phyloP scores from a whole-genome alignment of 2,329 filamentous ascomycete genomes.

The Monosporascus sp. region DNA sequence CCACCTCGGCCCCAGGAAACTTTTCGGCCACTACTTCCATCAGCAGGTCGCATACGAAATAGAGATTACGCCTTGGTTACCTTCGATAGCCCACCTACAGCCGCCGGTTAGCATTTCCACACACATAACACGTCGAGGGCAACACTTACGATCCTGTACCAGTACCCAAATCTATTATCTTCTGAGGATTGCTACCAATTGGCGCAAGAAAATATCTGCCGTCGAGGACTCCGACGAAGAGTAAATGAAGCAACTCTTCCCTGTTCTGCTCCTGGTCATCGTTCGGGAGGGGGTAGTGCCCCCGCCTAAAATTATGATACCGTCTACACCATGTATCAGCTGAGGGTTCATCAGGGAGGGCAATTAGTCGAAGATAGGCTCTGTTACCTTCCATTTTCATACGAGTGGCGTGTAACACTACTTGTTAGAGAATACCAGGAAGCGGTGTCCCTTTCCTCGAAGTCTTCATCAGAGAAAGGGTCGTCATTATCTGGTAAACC shows the following conservation, averaged over 20 bases:
- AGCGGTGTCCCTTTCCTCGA: not conserved
- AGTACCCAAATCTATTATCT: constrained; percentile 45
- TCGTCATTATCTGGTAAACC: not conserved
- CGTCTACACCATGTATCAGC: constrained; percentile 27
- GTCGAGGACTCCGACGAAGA: constrained; percentile 41
- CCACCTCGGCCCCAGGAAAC: constrained; percentile 39
- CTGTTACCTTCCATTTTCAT: constrained; percentile 6
- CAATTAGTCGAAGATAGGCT: not conserved
- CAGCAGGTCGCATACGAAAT: not conserved
- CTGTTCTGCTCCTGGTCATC: constrained; percentile 45
- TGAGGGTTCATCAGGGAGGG: not conserved
- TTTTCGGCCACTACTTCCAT: constrained; percentile 35
- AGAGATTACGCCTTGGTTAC: constrained; percentile 23
- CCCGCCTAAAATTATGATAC: constrained; percentile 42
- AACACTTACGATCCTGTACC: constrained; percentile 32
- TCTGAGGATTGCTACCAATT: constrained; percentile 38
- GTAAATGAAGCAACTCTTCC: constrained; percentile 42
- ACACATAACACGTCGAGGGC: not conserved
- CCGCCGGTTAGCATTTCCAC: not conserved
- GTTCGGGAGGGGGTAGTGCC: constrained; percentile 46
- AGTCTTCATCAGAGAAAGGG: not conserved
- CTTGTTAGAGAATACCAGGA: constrained; percentile 6
- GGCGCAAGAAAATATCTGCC: constrained; percentile 38
- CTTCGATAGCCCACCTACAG: constrained; percentile 49
- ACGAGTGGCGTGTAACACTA: constrained; percentile 3